These are phyloP conservation scores for Phytophthora pisi DNA, from an alignment of 352 stramenopile species.

Conservation along the genomic window DNA sequence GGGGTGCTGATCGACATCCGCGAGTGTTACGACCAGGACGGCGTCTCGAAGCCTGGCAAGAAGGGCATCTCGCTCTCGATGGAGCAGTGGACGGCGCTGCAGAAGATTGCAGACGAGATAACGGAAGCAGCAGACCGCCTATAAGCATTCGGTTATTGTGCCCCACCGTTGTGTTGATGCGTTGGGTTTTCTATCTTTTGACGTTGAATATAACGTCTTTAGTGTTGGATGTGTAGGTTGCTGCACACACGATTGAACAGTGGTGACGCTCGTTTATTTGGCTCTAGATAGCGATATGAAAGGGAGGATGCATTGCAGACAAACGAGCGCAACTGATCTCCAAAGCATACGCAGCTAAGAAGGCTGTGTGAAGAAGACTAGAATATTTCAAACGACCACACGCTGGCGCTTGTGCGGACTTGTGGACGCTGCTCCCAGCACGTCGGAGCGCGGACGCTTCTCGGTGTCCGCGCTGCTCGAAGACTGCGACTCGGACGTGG, in stretches of 20 bases:
- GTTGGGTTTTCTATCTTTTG: not conserved
- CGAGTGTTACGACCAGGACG: conserved; percentile 76
- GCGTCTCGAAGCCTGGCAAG: conserved; percentile 64
- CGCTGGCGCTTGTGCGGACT: conserved; percentile 55
- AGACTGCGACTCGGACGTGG: conserved; percentile 31
- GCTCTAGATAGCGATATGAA: conserved; percentile 34
- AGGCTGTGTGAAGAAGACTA: conserved; percentile 26
- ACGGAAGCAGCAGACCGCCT: conserved; percentile 35
- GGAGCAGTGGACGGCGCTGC: conserved; percentile 63
- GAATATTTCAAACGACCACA: conserved; percentile 42
- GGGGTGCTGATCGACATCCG: conserved; percentile 66
- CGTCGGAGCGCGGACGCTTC: conserved; percentile 39
- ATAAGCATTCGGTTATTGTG: conserved; percentile 11
- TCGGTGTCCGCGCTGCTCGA: conserved; percentile 28
- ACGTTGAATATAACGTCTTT: conserved; percentile 7
- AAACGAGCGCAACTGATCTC: conserved; percentile 16
- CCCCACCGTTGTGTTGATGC: not conserved
- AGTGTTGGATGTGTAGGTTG: not conserved
- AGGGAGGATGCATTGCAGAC: conserved; percentile 16
- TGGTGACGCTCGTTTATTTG: conserved; percentile 15
- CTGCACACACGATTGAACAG: not conserved
- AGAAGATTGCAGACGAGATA: conserved; percentile 39
- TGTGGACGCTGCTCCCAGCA: conserved; percentile 27
- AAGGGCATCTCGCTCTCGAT: conserved; percentile 81
- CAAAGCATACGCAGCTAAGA: conserved; percentile 34